Base-by-base conservation (phyloP, 106 monocot genomes). In the Hemerocallis citrina region DNA sequence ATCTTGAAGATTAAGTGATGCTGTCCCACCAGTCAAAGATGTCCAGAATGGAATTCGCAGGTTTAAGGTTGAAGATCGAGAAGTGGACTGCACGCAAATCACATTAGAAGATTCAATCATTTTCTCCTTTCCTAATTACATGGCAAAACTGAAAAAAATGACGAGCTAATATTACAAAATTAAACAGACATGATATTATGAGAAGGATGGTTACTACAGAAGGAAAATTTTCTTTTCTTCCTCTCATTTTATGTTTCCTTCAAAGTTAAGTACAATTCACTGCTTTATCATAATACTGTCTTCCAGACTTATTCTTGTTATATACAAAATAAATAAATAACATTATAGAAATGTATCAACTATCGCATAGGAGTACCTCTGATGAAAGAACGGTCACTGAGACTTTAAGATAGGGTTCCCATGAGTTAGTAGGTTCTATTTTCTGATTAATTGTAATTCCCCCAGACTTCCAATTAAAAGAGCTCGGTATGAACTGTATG, bases 21-120 rank as follows among this genome's bases (percentile, higher is more conserved):
- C 73, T 62, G 68, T 85, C 23, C 68, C 75, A 58, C 65, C 81
- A 71, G 48, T 54, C 36, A 16, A 47, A 41, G 75, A 60, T 63
- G 78, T 71, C 89, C 89, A 89, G 75, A 72, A 85, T 51, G 89
- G 89, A 40, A 89, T 74, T 55, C 89, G 60, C 40, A 85, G 22
- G 52, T 85, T 75, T 61, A 85, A 49, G 36, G 72, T 81, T 50
- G 85, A 89, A 62, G 69, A 34, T 52, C 64, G 42, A 43, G 5
- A 59, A 33, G 9, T 46, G 13, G 44, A 41, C 85, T 85, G 59
- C 39, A 78, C 19, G 41, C 11, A 67, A 44, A 46, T 29, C 23
- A 36, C 11, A 61, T 39, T 1, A 6, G 16, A 62, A 40, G 22
- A 17, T 19, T 1, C 17, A 44, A 44, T 32, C 12, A 12, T 21